Percentiles rank a stretch among this genome's conserved stretches.
Evolutionary conservation across 2,329 filamentous ascomycete species (phyloP).

Genomic region (Claviceps pusilla): DNA sequence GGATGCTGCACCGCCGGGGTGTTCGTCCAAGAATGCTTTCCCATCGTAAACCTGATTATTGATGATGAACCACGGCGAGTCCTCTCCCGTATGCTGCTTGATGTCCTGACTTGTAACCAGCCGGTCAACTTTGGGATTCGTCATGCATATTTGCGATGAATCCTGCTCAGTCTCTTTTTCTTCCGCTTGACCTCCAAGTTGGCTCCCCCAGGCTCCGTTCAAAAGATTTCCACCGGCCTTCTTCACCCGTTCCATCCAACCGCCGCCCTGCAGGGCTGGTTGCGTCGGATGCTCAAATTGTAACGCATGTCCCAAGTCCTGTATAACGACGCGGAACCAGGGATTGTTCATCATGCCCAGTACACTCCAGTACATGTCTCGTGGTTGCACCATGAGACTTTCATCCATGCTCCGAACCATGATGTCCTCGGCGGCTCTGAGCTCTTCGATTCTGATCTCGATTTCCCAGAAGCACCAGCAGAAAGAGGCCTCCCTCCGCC

Average conservation of each 20-base stretch:
- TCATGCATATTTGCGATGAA: conserved; percentile 61
- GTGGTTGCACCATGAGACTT: conserved; percentile 67
- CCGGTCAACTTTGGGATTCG: conserved; percentile 47
- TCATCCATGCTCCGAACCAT: conserved; percentile 84
- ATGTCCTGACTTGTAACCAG: conserved; percentile 58
- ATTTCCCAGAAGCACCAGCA: conserved; percentile 91
- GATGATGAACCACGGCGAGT: conserved; percentile 73
- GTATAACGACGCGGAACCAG: conserved; percentile 73
- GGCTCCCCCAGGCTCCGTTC: conserved; percentile 78
- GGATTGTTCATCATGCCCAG: conserved; percentile 97
- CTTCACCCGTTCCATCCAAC: conserved; percentile 90
- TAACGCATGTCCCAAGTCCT: conserved; percentile 44
- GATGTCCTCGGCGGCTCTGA: conserved; percentile 53
- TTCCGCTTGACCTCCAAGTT: conserved; percentile 35
- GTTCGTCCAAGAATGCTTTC: conserved; percentile 60
- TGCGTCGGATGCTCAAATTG: conserved; percentile 83
- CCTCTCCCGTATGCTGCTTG: conserved; percentile 47
- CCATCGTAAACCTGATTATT: conserved; percentile 84
- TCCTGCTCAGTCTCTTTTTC: conserved; percentile 29
- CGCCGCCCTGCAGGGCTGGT: conserved; percentile 59
- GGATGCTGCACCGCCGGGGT: conserved; percentile 75
- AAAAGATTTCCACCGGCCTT: conserved; percentile 63
- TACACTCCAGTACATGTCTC: conserved; percentile 93
- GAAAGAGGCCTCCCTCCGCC: conserved; percentile 67
- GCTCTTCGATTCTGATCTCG: conserved; percentile 45